A percentile compares a stretch with the other conserved stretches of the same genome.
phyloP scores from a whole-genome alignment of 257 asterid species.

The Craterostigma plantagineum region DNA sequence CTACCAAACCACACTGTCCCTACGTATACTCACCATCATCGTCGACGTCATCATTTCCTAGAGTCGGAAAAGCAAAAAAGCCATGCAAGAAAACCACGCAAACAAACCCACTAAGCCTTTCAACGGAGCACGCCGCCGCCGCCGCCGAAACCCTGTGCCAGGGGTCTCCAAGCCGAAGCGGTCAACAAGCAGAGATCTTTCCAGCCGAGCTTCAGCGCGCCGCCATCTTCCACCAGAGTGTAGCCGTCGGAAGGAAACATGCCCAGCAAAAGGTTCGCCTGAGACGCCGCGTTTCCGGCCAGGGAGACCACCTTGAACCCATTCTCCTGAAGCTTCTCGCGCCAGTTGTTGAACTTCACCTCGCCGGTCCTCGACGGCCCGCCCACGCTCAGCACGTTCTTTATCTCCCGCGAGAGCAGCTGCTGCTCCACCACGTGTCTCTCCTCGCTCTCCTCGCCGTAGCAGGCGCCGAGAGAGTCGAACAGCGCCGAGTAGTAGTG shows the following conservation, averaged over 20 bases:
- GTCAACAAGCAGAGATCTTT: slow-evolving; percentile 94
- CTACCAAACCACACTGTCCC: too few species aligned
- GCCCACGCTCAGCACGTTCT: slow-evolving; percentile 59
- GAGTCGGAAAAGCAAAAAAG: too few species aligned
- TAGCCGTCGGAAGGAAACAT: slow-evolving; percentile 94
- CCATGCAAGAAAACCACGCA: too few species aligned
- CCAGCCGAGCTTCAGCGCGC: slow-evolving; percentile 93
- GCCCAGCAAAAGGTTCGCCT: slow-evolving; percentile 82
- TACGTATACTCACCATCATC: too few species aligned
- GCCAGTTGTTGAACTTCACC: slow-evolving; percentile 77
- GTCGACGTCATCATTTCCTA: too few species aligned
- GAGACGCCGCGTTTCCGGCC: slow-evolving; percentile 89
- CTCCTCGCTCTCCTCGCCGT: slow-evolving; percentile 91
- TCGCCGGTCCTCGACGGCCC: slow-evolving; percentile 72
- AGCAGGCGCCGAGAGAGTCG: slow-evolving; percentile 92
- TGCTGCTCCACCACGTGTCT: slow-evolving; percentile 91
- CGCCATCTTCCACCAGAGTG: slow-evolving; percentile 86
- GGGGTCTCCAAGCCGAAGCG: slow-evolving; percentile 91
- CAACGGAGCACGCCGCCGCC: too few species aligned
- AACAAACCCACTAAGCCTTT: too few species aligned
- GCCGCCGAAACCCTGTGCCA: too few species aligned
- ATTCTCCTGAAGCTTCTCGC: slow-evolving; percentile 73
- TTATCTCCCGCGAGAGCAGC: slow-evolving; percentile 68
- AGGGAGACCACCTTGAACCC: slow-evolving; percentile 72
- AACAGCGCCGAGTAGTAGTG: slow-evolving; percentile 93